These are phyloP conservation scores for Oehlia diaphana DNA, from an alignment of 192 early-diverging fungal species.

Conservation along the genomic window DNA sequence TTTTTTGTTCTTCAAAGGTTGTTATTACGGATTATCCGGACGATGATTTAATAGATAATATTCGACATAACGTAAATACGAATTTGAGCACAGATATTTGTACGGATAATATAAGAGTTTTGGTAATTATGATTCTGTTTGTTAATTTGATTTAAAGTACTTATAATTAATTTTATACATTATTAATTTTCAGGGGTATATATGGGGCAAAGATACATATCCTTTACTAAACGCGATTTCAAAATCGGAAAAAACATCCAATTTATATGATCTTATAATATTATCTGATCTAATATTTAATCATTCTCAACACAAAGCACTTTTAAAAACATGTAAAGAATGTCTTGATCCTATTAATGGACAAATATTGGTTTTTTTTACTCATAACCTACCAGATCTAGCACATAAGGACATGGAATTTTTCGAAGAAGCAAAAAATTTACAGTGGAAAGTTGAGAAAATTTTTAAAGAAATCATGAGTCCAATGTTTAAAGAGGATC, in stretches of 20 bases:
- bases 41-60: conserved; percentile 71
- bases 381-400: conserved; percentile 81
- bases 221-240: conserved; percentile 39
- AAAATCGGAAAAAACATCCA: conserved; percentile 29
- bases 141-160: background rate
- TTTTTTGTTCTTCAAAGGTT: conserved; percentile 34
- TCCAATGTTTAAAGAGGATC: conserved; percentile 89
- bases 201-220: conserved; percentile 67
- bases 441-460: conserved; percentile 63
- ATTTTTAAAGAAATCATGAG: conserved; percentile 67
- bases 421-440: conserved; percentile 68
- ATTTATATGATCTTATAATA: conserved; percentile 76
- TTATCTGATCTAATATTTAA: conserved; percentile 87
- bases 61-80: conserved; percentile 63
- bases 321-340: conserved; percentile 69
- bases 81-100: conserved; percentile 35
- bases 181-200: conserved; percentile 54
- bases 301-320: conserved; percentile 78
- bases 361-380: conserved; percentile 75
- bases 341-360: conserved; percentile 60
- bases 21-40: conserved; percentile 82
- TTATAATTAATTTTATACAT: conserved; percentile 23
- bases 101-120: conserved; percentile 1
- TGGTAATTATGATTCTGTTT: background rate
- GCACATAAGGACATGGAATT: conserved; percentile 79